Percentiles rank a stretch among this genome's conserved stretches.
These are phyloP conservation scores for Terana coerulea DNA, from an alignment of 768 basidiomycete species.

Conservation along the genomic window DNA sequence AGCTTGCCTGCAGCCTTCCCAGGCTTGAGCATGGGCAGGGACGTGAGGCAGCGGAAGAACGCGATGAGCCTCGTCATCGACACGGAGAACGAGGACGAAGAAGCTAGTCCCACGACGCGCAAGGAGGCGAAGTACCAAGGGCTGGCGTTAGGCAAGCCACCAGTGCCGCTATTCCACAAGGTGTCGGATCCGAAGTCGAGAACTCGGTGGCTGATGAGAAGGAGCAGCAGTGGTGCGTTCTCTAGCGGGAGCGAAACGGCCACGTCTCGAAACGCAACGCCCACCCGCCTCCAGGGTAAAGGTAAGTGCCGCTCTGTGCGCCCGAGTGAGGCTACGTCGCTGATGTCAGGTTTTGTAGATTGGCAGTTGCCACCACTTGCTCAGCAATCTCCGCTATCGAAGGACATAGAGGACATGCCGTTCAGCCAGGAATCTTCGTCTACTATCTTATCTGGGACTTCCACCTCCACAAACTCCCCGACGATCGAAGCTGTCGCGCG, in stretches of 20 bases:
- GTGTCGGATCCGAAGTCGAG: conserved; percentile 18
- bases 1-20: conserved; percentile 75
- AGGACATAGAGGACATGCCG: conserved; percentile 19
- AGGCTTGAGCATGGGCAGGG: conserved; percentile 29
- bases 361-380: conserved; percentile 42
- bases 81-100: conserved; percentile 54
- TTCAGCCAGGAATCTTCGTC: conserved; percentile 39
- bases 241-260: conserved; percentile 69
- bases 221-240: conserved; percentile 80
- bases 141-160: conserved; percentile 63
- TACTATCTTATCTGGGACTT: conserved; percentile 51
- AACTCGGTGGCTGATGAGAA: conserved; percentile 62
- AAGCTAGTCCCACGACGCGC: conserved; percentile 57
- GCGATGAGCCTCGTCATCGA: conserved; percentile 22
- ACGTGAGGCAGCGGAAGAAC: conserved; percentile 8
- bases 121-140: conserved; percentile 54
- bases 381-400: conserved; percentile 43
- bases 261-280: conserved; percentile 51
- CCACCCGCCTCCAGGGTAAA: conserved; percentile 53
- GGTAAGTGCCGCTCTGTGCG: conserved; percentile 33
- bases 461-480: conserved; percentile 23
- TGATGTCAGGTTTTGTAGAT: conserved; percentile 33
- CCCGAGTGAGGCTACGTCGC: background rate
- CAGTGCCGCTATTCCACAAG: conserved; percentile 19
- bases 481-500: conserved; percentile 14